Percentiles rank a stretch among this genome's conserved stretches.
Evolutionary conservation across 208 protist species (phyloP).

Genomic region (Leishmania tarentolae): DNA sequence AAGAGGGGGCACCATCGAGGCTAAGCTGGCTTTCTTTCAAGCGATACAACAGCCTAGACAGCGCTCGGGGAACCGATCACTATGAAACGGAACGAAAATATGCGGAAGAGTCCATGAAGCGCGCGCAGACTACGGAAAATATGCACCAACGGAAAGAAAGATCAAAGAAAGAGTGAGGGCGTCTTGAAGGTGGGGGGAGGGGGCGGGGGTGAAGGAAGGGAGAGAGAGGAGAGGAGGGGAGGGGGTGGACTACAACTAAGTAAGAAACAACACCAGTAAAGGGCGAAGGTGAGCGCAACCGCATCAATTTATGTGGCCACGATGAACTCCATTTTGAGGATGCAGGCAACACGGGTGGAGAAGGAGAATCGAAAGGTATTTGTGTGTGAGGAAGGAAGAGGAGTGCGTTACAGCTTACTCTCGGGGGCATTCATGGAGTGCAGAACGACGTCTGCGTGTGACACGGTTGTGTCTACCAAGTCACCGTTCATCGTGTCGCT

Average conservation of each 20-base stretch:
- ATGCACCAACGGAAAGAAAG: neutral
- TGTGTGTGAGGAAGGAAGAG: neutral
- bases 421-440: conserved; percentile 42
- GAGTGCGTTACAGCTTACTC: conserved; percentile 20
- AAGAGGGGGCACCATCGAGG: neutral
- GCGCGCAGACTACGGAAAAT: neutral
- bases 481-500: conserved; percentile 78
- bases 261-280: neutral
- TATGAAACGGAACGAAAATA: neutral
- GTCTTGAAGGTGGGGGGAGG: too few species aligned
- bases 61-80: neutral
- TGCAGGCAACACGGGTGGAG: neutral
- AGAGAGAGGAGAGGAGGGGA: neutral
- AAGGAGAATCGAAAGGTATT: neutral
- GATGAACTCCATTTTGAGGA: neutral
- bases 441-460: conserved; percentile 57
- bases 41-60: neutral
- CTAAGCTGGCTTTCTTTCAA: neutral
- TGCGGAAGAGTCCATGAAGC: neutral
- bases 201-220: neutral
- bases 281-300: neutral
- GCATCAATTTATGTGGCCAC: neutral
- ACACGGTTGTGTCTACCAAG: conserved; percentile 59
- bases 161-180: neutral
- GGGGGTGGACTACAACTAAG: too few species aligned